A percentile compares a stretch with the other conserved stretches of the same genome.
These are phyloP conservation scores for Barbarea vulgaris DNA, from an alignment of 345 rosid species.

Conservation along the genomic window DNA sequence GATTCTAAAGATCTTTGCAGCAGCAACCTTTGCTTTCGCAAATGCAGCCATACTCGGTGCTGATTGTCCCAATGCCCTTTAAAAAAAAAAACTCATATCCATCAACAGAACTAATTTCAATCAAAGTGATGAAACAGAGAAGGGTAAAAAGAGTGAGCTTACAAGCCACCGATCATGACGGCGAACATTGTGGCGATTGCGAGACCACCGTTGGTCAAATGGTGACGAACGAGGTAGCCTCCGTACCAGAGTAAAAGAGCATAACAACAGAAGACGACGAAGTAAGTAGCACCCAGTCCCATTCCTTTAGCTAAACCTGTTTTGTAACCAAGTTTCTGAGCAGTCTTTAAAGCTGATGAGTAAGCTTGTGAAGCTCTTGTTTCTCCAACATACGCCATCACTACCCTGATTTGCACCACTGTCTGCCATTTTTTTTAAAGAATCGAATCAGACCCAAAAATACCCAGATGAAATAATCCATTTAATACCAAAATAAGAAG, in stretches of 20 bases:
- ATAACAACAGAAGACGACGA: constrained; percentile 91
- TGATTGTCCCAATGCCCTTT: constrained; percentile 88
- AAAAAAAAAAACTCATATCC: constrained; percentile 1
- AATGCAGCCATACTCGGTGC: constrained; percentile 95
- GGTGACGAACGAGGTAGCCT: constrained; percentile 88
- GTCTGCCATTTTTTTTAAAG: constrained; percentile 57
- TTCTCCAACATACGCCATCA: constrained; percentile 87
- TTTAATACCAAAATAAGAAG: not conserved
- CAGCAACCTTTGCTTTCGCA: constrained; percentile 91
- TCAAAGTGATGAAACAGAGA: constrained; percentile 9
- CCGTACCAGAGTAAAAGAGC: constrained; percentile 98
- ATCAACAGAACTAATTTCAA: not conserved
- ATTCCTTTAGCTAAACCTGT: constrained; percentile 88
- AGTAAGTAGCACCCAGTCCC: constrained; percentile 95
- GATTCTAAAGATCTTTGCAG: constrained; percentile 82
- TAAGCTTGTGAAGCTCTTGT: constrained; percentile 78
- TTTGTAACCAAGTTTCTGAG: constrained; percentile 85
- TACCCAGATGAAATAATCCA: constrained; percentile 28
- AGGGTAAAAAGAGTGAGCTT: constrained; percentile 40
- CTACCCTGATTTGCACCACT: constrained; percentile 89
- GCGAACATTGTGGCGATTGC: constrained; percentile 97
- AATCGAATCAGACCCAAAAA: constrained; percentile 40
- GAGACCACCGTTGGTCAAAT: constrained; percentile 90
- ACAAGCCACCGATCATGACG: constrained; percentile 97
- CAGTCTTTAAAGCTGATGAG: constrained; percentile 70